Evolutionary conservation across 768 basidiomycete species (phyloP).

Genomic region (Flagelloscypha sp.): DNA sequence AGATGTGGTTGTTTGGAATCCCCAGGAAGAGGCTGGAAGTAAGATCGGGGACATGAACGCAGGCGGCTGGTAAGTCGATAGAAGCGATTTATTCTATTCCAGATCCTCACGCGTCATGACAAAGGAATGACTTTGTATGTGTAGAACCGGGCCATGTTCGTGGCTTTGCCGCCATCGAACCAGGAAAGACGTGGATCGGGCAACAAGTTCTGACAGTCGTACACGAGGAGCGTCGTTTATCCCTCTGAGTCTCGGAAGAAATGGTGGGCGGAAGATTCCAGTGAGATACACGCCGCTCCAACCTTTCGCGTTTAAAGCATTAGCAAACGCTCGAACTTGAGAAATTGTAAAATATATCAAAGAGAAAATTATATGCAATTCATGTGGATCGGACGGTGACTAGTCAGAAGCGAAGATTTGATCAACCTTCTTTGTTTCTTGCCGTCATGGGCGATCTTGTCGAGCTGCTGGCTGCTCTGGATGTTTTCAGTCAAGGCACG

Average conservation of each 20-base stretch:
- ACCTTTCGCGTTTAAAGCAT: no score
- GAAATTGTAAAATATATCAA: no score
- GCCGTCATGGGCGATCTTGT: conserved; percentile 57
- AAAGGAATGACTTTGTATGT: conserved; percentile 78
- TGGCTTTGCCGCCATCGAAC: conserved; percentile 55
- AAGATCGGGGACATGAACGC: conserved; percentile 87
- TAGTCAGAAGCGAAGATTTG: no score
- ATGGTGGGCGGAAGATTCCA: no score
- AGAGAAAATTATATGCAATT: no score
- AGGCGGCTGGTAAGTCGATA: conserved; percentile 62
- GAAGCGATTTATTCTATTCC: background rate
- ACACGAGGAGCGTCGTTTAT: conserved; percentile 20
- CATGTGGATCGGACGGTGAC: no score
- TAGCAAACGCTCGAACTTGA: no score
- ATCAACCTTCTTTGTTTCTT: background rate
- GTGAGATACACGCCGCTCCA: no score
- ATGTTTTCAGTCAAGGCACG: conserved; percentile 73
- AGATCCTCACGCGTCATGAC: background rate
- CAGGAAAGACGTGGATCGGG: conserved; percentile 70
- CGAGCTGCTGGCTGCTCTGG: conserved; percentile 65
- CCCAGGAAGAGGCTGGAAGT: conserved; percentile 55
- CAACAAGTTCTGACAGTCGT: conserved; percentile 56
- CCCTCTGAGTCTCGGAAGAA: conserved; percentile 4
- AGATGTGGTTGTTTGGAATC: conserved; percentile 97
- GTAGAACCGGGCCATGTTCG: conserved; percentile 85